Conservation (phyloP, 176 grass and related monocot species). For the Aegilops longissima region DNA sequence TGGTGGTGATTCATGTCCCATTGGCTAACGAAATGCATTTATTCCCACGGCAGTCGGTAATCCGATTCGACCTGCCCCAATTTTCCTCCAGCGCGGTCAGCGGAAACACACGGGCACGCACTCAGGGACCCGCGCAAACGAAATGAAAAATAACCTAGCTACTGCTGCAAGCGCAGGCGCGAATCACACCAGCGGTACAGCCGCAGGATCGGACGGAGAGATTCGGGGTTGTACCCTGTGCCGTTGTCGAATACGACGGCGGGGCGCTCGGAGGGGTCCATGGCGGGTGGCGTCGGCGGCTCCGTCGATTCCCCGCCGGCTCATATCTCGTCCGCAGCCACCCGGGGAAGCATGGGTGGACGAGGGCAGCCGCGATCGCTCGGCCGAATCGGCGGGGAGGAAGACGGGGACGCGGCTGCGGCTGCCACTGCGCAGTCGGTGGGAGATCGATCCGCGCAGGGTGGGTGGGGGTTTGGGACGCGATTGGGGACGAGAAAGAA, state of each 20-base stretch:
- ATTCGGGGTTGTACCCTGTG: conserved; percentile 50
- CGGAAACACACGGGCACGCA: not conserved
- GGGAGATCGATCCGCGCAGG: not conserved
- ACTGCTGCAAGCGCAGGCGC: not conserved
- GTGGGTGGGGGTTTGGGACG: not conserved
- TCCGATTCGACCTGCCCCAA: not conserved
- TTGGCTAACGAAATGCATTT: not conserved
- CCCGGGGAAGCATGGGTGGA: conserved; percentile 31
- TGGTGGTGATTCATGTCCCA: not conserved
- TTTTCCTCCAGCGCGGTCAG: not conserved
- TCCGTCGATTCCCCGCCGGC: not conserved
- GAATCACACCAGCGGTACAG: not conserved
- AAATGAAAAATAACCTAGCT: not conserved
- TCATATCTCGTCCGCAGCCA: conserved; percentile 33
- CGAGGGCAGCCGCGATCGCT: conserved; percentile 4
- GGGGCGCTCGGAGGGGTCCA: conserved; percentile 79
- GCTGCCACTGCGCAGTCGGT: not conserved
- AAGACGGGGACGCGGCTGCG: not conserved
- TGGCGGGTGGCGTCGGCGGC: conserved; percentile 9
- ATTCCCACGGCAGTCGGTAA: not conserved
- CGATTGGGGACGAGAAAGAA: not conserved
- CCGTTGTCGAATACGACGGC: conserved; percentile 98
- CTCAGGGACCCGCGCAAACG: not conserved
- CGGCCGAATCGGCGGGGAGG: not conserved
- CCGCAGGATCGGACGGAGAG: not conserved